Conservation (phyloP, 177 flowering plant genomes). For the Vitis hybrid region DNA sequence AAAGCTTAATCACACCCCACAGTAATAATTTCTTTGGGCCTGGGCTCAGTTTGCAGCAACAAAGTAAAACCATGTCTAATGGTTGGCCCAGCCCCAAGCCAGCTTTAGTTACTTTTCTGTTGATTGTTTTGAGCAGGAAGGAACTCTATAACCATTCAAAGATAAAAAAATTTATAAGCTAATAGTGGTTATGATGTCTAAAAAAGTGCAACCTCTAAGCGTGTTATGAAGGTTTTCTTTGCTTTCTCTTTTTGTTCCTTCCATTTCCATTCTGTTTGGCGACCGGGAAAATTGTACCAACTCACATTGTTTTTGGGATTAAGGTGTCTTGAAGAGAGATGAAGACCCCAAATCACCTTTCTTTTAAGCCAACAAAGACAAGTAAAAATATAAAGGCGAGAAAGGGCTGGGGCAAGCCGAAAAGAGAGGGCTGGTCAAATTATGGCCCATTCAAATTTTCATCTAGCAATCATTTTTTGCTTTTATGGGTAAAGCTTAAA, state of each 20-base stretch:
- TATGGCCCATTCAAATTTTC: background rate
- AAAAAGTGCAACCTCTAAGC: too few species aligned
- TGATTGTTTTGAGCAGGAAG: too few species aligned
- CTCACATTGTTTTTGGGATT: conserved; percentile 18
- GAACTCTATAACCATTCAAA: too few species aligned
- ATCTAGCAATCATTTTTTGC: background rate
- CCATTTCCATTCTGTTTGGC: background rate
- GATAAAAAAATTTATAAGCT: too few species aligned
- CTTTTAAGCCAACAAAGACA: conserved; percentile 9
- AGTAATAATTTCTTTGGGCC: too few species aligned
- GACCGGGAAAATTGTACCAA: too few species aligned
- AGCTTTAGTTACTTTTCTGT: too few species aligned
- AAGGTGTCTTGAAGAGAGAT: conserved; percentile 31
- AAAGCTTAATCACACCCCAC: too few species aligned
- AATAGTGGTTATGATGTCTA: too few species aligned
- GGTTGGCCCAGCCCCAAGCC: too few species aligned
- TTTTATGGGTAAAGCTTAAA: too few species aligned
- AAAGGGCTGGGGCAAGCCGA: background rate
- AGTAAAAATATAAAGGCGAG: background rate
- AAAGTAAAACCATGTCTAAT: too few species aligned
- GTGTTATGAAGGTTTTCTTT: background rate
- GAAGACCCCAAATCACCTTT: conserved; percentile 10
- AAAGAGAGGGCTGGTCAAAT: background rate
- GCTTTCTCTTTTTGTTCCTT: background rate
- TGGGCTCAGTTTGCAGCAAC: background rate